Percentiles rank a stretch among this genome's conserved stretches.
Conservation (phyloP, 306 rosid species). For the Chamaecrista fasciculata region DNA sequence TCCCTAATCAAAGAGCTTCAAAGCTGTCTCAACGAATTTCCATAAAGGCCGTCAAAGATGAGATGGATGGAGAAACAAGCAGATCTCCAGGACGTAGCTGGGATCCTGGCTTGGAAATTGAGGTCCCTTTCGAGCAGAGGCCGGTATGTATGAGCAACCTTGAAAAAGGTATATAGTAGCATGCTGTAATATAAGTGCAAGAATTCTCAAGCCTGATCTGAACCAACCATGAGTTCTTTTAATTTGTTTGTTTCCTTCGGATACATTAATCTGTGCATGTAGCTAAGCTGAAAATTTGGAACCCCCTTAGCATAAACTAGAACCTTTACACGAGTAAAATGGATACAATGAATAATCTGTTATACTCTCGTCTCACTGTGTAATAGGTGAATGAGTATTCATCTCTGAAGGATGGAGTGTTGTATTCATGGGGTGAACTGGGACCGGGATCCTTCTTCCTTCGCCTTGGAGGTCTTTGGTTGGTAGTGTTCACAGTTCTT, state of each 20-base stretch:
- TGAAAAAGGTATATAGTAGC: not conserved
- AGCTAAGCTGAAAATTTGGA: not conserved
- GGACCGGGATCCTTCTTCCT: slow-evolving; percentile 77
- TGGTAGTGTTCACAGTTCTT: slow-evolving; percentile 64
- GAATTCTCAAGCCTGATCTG: not conserved
- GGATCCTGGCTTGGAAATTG: slow-evolving; percentile 88
- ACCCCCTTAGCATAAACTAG: too few relatives aligned
- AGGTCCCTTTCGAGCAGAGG: slow-evolving; percentile 91
- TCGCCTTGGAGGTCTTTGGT: slow-evolving; percentile 97
- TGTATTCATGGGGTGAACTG: slow-evolving; percentile 95
- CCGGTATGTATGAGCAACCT: slow-evolving; percentile 88
- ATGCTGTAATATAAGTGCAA: slow-evolving; percentile 7
- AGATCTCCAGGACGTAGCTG: slow-evolving; percentile 76
- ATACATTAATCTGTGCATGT: too few relatives aligned
- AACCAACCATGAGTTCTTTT: not conserved
- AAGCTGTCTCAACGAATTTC: slow-evolving; percentile 37
- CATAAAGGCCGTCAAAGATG: slow-evolving; percentile 68
- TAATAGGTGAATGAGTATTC: slow-evolving; percentile 94
- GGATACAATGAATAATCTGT: too few relatives aligned
- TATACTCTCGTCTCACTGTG: slow-evolving; percentile 1
- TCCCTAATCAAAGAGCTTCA: slow-evolving; percentile 41
- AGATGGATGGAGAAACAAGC: slow-evolving; percentile 62
- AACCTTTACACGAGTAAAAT: slow-evolving; percentile 8
- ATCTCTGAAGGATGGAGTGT: slow-evolving; percentile 62
- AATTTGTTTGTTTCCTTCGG: too few relatives aligned